Evolutionary conservation across 1,284 basidiomycete species (phyloP).

Genomic region (Trichosporon ovoides): DNA sequence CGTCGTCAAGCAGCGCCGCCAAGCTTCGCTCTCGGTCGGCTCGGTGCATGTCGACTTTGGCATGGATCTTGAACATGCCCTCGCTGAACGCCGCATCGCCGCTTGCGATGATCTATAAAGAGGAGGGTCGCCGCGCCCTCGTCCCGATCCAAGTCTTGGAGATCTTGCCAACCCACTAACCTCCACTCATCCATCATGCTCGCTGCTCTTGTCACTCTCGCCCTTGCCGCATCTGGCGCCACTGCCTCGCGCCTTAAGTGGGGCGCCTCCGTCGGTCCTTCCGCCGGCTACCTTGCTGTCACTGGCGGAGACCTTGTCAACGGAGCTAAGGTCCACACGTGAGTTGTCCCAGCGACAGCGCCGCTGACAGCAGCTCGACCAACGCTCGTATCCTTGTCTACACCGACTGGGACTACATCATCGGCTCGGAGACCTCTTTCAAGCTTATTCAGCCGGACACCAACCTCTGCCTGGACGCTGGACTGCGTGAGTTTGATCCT

Average conservation of each 20-base stretch:
- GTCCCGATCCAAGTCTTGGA: too few species aligned
- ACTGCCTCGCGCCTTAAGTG: not conserved
- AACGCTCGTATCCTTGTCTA: not conserved
- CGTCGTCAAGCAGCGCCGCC: too few species aligned
- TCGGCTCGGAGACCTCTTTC: not conserved
- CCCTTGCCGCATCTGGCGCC: not conserved
- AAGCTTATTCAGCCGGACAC: not conserved
- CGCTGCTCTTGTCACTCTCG: not conserved
- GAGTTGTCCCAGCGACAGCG: not conserved
- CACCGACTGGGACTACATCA: not conserved
- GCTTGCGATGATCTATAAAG: too few species aligned
- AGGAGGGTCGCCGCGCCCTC: too few species aligned
- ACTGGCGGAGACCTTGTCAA: not conserved
- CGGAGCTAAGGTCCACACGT: not conserved
- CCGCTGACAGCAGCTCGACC: not conserved
- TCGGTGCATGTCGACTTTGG: too few species aligned
- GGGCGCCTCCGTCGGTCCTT: not conserved
- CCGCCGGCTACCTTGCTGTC: not conserved
- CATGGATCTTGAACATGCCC: too few species aligned
- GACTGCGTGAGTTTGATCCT: not conserved
- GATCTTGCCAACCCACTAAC: not conserved
- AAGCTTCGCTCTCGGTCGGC: too few species aligned
- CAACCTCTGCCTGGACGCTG: not conserved
- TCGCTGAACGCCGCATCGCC: too few species aligned
- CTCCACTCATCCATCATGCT: not conserved